These are phyloP conservation scores for Rhexocercosporidium sp. DNA, from an alignment of 2,329 filamentous ascomycete genomes.

Conservation along the genomic window DNA sequence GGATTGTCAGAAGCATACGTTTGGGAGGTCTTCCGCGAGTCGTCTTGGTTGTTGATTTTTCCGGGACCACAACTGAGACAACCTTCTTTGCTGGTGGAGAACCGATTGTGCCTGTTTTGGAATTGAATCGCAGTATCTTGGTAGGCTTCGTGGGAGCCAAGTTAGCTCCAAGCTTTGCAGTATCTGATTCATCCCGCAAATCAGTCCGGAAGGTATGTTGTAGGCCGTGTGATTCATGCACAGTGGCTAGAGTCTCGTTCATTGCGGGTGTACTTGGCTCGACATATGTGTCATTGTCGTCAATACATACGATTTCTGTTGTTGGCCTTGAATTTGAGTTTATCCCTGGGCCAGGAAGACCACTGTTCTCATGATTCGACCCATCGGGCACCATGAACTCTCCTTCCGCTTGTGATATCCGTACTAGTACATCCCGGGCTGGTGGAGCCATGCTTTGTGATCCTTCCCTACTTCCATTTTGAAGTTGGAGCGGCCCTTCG, in stretches of 20 bases:
- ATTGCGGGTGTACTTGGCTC: not conserved
- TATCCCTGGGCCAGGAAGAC: not conserved
- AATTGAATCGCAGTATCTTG: constrained; percentile 62
- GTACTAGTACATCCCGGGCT: not conserved
- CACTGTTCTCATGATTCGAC: not conserved
- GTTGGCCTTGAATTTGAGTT: not conserved
- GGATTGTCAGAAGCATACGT: constrained; percentile 57
- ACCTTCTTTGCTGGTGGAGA: constrained; percentile 63
- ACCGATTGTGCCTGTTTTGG: constrained; percentile 65
- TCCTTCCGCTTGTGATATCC: not conserved
- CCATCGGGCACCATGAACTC: not conserved
- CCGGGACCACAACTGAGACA: constrained; percentile 2
- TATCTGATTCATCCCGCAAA: not conserved
- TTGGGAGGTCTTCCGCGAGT: constrained; percentile 47
- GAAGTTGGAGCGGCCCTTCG: too few species aligned
- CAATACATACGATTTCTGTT: not conserved
- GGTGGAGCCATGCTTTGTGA: not conserved
- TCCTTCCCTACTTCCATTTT: too few species aligned
- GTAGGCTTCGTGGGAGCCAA: constrained; percentile 44
- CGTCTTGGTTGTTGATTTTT: constrained; percentile 25
- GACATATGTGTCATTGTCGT: not conserved
- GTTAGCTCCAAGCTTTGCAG: not conserved
- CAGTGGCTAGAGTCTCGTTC: not conserved
- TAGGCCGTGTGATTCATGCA: too few species aligned
- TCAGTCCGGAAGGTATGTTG: too few species aligned